These are phyloP conservation scores for Petunia axillaris DNA, from an alignment of 257 asterid species.

Conservation along the genomic window DNA sequence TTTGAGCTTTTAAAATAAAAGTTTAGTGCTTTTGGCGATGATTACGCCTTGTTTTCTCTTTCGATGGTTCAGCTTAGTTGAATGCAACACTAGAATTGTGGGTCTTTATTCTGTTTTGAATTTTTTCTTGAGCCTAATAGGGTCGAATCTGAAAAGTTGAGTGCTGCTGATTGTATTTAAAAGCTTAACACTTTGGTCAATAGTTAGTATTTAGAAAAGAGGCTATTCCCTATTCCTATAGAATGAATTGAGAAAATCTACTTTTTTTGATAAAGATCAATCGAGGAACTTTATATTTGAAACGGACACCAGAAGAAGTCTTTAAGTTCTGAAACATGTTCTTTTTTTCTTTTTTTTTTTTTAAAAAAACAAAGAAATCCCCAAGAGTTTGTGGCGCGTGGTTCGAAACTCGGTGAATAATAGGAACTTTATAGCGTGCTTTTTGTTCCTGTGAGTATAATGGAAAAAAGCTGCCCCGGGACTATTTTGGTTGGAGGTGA, in stretches of 20 bases:
- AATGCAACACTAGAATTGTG: not conserved
- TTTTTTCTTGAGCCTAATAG: not conserved
- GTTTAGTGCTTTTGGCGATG: not conserved
- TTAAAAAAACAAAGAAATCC: too few species aligned
- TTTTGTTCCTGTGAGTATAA: not conserved
- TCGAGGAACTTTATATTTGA: not conserved
- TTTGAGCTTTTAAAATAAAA: not conserved
- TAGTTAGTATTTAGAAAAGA: not conserved
- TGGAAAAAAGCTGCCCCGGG: not conserved
- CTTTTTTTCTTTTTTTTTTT: not conserved
- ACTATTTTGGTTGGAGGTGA: not conserved
- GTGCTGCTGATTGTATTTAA: constrained; percentile 11
- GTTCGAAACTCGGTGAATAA: too few species aligned
- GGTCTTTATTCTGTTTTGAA: not conserved
- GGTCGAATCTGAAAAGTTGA: not conserved
- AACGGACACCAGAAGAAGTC: not conserved
- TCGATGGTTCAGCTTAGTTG: not conserved
- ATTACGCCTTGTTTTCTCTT: not conserved
- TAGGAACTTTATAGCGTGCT: too few species aligned
- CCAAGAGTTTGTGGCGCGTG: too few species aligned
- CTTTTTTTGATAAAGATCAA: not conserved
- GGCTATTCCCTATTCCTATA: constrained; percentile 5
- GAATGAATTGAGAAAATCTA: not conserved
- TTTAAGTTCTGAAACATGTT: not conserved
- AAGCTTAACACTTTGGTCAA: not conserved